phyloP scores from a whole-genome alignment of 2,329 filamentous ascomycete species.

The Fusarium metavorans region DNA sequence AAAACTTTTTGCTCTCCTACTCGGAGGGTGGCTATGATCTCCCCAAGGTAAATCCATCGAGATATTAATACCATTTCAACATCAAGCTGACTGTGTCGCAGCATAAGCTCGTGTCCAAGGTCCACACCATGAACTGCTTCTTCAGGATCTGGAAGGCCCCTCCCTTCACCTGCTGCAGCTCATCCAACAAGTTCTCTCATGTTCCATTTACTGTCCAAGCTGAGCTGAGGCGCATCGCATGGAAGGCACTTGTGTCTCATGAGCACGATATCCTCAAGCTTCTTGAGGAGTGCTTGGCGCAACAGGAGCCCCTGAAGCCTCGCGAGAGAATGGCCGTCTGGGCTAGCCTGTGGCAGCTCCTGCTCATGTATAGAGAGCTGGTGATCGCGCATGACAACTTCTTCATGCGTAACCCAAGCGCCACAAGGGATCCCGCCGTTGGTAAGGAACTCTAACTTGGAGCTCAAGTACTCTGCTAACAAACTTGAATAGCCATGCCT shows the following conservation, averaged over 20 bases:
- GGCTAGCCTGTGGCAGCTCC: slow-evolving; percentile 62
- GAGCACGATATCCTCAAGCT: slow-evolving; percentile 56
- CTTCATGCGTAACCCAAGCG: slow-evolving; percentile 40
- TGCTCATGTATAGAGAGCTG: slow-evolving; percentile 62
- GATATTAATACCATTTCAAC: background rate
- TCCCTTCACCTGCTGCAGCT: slow-evolving; percentile 56
- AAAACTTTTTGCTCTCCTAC: slow-evolving; percentile 54
- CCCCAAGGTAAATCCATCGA: slow-evolving; percentile 52
- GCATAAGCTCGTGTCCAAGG: slow-evolving; percentile 57
- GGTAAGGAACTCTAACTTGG: slow-evolving; percentile 31
- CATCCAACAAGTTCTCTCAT: slow-evolving; percentile 51
- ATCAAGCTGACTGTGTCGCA: slow-evolving; percentile 43
- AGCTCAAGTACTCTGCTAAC: slow-evolving; percentile 20
- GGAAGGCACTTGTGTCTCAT: slow-evolving; percentile 50
- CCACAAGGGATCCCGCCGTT: slow-evolving; percentile 39
- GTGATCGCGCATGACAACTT: slow-evolving; percentile 47
- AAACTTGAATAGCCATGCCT: slow-evolving; percentile 21
- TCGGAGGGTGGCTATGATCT: slow-evolving; percentile 51
- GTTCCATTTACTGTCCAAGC: slow-evolving; percentile 57
- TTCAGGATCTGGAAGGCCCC: slow-evolving; percentile 62
- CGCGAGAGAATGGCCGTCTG: slow-evolving; percentile 60
- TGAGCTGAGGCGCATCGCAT: slow-evolving; percentile 55
- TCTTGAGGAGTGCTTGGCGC: slow-evolving; percentile 54
- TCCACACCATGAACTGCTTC: slow-evolving; percentile 62
- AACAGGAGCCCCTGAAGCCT: slow-evolving; percentile 53